phyloP scores from a whole-genome alignment of 1,139 yeast species.

The Debaryomycetaceae sp. region DNA sequence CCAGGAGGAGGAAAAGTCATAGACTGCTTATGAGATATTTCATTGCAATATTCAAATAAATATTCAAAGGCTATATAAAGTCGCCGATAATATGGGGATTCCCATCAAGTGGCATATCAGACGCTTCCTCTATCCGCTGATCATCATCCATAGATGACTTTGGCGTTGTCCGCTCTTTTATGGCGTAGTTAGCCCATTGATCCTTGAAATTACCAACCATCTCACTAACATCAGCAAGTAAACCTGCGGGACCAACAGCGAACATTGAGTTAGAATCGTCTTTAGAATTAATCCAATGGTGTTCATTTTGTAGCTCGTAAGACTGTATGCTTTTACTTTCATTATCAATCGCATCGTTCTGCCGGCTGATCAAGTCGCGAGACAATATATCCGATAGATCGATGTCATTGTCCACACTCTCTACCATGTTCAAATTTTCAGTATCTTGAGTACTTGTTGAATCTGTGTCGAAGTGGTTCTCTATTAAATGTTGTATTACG shows the following conservation, averaged over 20 bases:
- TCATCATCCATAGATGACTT: background rate
- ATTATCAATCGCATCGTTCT: constrained; percentile 34
- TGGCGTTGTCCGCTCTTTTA: background rate
- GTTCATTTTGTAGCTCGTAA: constrained; percentile 12
- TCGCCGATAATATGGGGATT: background rate
- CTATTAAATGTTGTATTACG: constrained; percentile 75
- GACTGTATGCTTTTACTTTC: constrained; percentile 11
- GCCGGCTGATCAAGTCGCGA: constrained; percentile 31
- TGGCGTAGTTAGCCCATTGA: constrained; percentile 31
- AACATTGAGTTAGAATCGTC: constrained; percentile 50
- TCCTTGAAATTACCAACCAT: constrained; percentile 38
- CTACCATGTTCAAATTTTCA: constrained; percentile 8
- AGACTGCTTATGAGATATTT: background rate
- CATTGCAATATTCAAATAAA: background rate
- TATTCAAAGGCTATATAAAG: background rate
- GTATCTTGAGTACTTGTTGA: constrained; percentile 3
- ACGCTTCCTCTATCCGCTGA: background rate
- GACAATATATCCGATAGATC: constrained; percentile 32
- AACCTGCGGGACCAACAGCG: constrained; percentile 71
- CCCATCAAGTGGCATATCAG: background rate
- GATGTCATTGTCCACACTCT: constrained; percentile 24
- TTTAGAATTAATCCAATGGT: constrained; percentile 51
- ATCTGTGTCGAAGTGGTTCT: constrained; percentile 22
- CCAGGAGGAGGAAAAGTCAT: constrained; percentile 6
- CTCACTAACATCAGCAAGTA: constrained; percentile 61